Conservation (phyloP, 306 rosid species). For the Urtica urens region DNA sequence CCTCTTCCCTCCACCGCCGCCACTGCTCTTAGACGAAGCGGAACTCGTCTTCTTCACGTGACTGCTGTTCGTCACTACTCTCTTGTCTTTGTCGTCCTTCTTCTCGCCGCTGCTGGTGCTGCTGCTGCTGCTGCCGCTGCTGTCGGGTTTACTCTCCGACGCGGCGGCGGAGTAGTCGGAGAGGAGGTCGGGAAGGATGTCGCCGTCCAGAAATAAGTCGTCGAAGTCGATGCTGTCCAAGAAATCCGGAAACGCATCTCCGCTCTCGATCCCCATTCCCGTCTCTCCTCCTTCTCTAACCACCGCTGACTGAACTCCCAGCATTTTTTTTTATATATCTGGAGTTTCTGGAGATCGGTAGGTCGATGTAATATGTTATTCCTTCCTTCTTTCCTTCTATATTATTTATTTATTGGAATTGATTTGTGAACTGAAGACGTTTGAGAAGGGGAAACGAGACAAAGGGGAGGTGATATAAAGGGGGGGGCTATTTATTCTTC, state of each 20-base stretch:
- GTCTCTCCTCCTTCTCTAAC: conserved; percentile 44
- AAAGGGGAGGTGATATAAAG: conserved; percentile 5
- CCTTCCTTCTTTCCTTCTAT: conserved; percentile 3
- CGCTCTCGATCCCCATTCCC: conserved; percentile 28
- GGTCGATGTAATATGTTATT: no score
- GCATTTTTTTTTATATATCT: no score
- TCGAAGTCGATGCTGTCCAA: conserved; percentile 74
- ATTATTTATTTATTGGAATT: neutral
- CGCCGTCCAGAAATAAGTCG: conserved; percentile 49
- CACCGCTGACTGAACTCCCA: no score
- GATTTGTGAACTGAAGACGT: neutral
- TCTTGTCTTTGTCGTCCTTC: conserved; percentile 31
- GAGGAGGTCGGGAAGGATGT: conserved; percentile 59
- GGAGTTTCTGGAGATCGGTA: no score
- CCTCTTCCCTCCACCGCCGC: conserved; percentile 62
- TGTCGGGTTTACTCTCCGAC: conserved; percentile 20
- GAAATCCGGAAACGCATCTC: conserved; percentile 38
- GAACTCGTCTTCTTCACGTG: no score
- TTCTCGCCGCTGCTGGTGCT: conserved; percentile 37
- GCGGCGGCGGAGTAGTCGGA: conserved; percentile 36
- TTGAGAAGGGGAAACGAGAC: neutral
- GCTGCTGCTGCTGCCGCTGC: neutral
- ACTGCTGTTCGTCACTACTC: no score
- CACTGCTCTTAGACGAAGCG: no score
- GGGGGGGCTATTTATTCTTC: conserved; percentile 9